Evolutionary conservation across 805 yeast genomes (phyloP).

Genomic region (Nakazawaea ernobii): DNA sequence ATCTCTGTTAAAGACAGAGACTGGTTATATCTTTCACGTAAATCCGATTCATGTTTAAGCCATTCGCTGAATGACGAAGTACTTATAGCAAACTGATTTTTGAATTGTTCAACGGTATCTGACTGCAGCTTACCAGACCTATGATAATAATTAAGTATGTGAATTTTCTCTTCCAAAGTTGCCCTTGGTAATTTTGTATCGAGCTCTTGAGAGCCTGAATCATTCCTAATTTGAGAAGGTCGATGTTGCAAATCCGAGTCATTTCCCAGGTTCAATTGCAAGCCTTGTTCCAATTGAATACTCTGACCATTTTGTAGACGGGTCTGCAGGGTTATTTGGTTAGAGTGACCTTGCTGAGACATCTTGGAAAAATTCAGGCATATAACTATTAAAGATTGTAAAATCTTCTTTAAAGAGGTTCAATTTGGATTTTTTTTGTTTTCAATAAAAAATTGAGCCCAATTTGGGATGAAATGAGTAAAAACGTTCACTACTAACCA

Average conservation of each 20-base stretch:
- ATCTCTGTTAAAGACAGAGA: conserved; percentile 20
- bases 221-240: not conserved
- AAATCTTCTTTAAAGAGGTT: not conserved
- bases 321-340: not conserved
- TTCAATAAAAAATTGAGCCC: too few species aligned
- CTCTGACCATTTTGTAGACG: not conserved
- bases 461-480: too few species aligned
- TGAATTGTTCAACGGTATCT: conserved; percentile 50
- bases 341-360: not conserved
- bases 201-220: not conserved
- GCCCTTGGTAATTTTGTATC: conserved; percentile 37
- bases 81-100: conserved; percentile 46
- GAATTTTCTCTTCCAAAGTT: conserved; percentile 53
- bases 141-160: conserved; percentile 47
- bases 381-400: too few species aligned
- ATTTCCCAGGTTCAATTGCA: not conserved
- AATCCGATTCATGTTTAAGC: conserved; percentile 48
- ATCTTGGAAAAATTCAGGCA: not conserved
- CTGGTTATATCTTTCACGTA: conserved; percentile 38
- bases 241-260: not conserved
- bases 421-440: too few species aligned
- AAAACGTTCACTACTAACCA: not conserved
- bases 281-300: not conserved
- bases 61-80: conserved; percentile 58
- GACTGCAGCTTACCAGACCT: conserved; percentile 45